A percentile compares a stretch with the other conserved stretches of the same genome.
phyloP scores from a whole-genome alignment of 177 flowering plant species.

The Vitis hybrid region DNA sequence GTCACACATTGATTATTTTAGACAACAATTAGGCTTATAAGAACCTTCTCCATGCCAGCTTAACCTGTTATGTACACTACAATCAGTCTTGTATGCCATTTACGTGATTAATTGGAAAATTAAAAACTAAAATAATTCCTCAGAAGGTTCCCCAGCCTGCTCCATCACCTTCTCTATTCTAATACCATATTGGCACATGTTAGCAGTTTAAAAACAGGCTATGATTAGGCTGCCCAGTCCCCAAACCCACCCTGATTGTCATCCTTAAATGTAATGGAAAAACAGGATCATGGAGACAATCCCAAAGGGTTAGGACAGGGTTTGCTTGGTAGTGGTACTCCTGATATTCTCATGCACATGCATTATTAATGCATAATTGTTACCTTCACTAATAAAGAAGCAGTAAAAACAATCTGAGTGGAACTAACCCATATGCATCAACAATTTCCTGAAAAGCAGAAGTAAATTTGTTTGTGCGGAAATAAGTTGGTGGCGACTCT shows the following conservation, averaged over 20 bases:
- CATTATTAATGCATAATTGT: not conserved
- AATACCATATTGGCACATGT: too few species aligned
- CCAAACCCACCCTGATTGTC: not conserved
- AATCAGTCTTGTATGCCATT: too few species aligned
- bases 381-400: not conserved
- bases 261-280: not conserved
- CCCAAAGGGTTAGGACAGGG: not conserved
- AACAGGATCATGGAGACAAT: not conserved
- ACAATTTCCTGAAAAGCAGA: slow-evolving; percentile 89
- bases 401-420: not conserved
- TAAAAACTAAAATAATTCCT: too few species aligned
- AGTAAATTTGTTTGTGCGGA: slow-evolving; percentile 79
- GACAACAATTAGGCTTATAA: too few species aligned
- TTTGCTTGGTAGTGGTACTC: not conserved
- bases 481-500: slow-evolving; percentile 87
- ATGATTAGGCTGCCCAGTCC: too few species aligned
- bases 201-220: too few species aligned
- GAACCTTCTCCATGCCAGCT: too few species aligned
- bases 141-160: too few species aligned
- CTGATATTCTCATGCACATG: not conserved
- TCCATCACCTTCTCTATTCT: too few species aligned
- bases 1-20: too few species aligned
- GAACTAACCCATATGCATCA: slow-evolving; percentile 90
- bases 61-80: too few species aligned
- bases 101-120: too few species aligned